A percentile compares a stretch with the other conserved stretches of the same genome.
Evolutionary conservation across 2,329 filamentous ascomycete species (phyloP).

Genomic region (Paecilomyces niveus): DNA sequence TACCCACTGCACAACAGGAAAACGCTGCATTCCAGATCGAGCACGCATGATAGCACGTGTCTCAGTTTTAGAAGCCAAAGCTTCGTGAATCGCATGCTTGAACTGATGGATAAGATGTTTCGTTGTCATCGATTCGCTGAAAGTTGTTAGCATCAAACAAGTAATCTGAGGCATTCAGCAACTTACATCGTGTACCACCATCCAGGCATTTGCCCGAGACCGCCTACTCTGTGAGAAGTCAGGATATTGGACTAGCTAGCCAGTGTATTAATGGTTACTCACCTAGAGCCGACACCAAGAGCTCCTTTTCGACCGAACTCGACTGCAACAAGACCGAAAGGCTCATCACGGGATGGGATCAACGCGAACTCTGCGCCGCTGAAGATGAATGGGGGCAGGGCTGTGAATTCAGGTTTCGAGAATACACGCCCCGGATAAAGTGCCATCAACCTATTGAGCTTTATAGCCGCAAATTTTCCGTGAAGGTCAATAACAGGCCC

Average conservation of each 20-base stretch:
- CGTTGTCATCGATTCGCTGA: slow-evolving; percentile 48
- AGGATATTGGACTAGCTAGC: not conserved
- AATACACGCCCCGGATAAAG: slow-evolving; percentile 54
- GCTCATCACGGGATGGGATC: slow-evolving; percentile 59
- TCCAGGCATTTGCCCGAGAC: slow-evolving; percentile 57
- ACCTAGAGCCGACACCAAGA: slow-evolving; percentile 46
- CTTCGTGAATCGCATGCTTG: slow-evolving; percentile 50
- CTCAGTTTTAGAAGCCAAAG: slow-evolving; percentile 46
- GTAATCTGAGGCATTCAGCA: not conserved
- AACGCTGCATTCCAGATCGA: slow-evolving; percentile 52
- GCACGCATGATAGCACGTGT: slow-evolving; percentile 53
- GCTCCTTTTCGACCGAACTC: slow-evolving; percentile 59
- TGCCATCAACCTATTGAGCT: slow-evolving; percentile 53
- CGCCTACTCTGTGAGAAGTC: slow-evolving; percentile 46
- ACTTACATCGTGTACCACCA: slow-evolving; percentile 54
- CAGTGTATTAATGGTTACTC: not conserved
- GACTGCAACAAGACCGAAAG: slow-evolving; percentile 58
- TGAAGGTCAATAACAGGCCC: slow-evolving; percentile 58
- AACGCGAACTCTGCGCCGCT: slow-evolving; percentile 58
- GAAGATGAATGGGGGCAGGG: slow-evolving; percentile 55
- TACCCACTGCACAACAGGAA: slow-evolving; percentile 56
- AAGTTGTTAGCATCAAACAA: not conserved
- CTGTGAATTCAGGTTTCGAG: slow-evolving; percentile 57
- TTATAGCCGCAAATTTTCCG: slow-evolving; percentile 56
- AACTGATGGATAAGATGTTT: slow-evolving; percentile 55